Evolutionary conservation across 768 basidiomycete species (phyloP).

Genomic region (Russula olivacea): DNA sequence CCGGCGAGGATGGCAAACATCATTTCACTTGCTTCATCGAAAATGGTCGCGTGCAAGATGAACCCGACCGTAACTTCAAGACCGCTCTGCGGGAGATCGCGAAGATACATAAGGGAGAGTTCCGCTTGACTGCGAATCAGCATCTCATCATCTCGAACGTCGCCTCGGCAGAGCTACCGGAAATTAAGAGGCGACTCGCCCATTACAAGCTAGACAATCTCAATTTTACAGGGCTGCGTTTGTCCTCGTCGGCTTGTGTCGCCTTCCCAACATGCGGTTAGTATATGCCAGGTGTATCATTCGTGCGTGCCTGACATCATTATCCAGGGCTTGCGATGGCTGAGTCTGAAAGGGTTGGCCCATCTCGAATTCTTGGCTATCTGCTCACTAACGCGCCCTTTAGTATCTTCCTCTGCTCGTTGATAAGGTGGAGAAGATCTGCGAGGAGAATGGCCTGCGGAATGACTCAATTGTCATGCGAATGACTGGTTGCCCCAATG

Average conservation of each 20-base stretch:
- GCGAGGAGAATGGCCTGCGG: constrained; percentile 87
- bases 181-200: constrained; percentile 71
- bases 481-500: constrained; percentile 97
- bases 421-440: constrained; percentile 91
- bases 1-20: constrained; percentile 79
- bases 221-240: constrained; percentile 65
- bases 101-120: constrained; percentile 87
- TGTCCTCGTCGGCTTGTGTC: constrained; percentile 94
- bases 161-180: constrained; percentile 58
- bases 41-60: constrained; percentile 96
- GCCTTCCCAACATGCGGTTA: constrained; percentile 90
- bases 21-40: constrained; percentile 95
- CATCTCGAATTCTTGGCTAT: neutral
- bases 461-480: constrained; percentile 97
- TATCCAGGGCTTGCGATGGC: constrained; percentile 65
- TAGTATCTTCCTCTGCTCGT: constrained; percentile 92
- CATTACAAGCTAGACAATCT: constrained; percentile 91
- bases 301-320: neutral
- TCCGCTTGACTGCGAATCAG: constrained; percentile 93
- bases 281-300: constrained; percentile 23
- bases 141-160: constrained; percentile 88
- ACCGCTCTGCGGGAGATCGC: constrained; percentile 89
- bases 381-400: constrained; percentile 3
- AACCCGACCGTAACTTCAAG: constrained; percentile 87
- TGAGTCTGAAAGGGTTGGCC: constrained; percentile 63